Conservation (phyloP, 306 rosid genomes). For the Coriaria nepalensis region DNA sequence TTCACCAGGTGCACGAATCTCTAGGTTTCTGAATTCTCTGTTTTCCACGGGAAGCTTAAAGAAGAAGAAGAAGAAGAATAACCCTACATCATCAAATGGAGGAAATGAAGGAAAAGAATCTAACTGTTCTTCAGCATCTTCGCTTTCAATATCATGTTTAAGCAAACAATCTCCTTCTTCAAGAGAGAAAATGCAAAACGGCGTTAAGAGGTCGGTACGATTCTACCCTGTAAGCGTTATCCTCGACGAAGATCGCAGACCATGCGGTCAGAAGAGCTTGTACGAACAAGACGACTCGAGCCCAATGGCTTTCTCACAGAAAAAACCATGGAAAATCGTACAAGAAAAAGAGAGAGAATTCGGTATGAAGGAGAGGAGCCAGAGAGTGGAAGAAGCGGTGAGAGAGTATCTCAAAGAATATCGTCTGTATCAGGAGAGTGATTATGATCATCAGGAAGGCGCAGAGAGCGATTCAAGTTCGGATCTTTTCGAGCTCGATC, state of each 20-base stretch:
- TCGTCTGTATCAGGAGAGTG: constrained; percentile 26
- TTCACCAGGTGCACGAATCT: constrained; percentile 65
- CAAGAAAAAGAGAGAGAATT: constrained; percentile 17
- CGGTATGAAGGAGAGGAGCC: constrained; percentile 20
- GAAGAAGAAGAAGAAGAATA: constrained; percentile 21
- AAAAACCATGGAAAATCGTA: constrained; percentile 47
- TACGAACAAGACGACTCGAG: constrained; percentile 21
- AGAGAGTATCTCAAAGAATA: constrained; percentile 42
- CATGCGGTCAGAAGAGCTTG: constrained; percentile 50
- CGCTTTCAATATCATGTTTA: constrained; percentile 69
- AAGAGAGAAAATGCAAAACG: constrained; percentile 29
- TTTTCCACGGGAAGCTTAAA: constrained; percentile 27
- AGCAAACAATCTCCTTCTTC: constrained; percentile 55
- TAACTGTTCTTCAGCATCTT: constrained; percentile 68
- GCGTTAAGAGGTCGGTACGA: constrained; percentile 53
- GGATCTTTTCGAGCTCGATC: constrained; percentile 94
- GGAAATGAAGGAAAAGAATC: constrained; percentile 23
- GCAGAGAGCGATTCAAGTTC: constrained; percentile 75
- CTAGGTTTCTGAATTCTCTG: constrained; percentile 56
- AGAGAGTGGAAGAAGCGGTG: constrained; percentile 27
- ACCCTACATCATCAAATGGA: constrained; percentile 5
- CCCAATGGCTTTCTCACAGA: constrained; percentile 20
- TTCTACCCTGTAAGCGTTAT: constrained; percentile 75
- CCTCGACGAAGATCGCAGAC: constrained; percentile 49
- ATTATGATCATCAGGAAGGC: constrained; percentile 36